Percentiles rank a stretch among this genome's conserved stretches.
Conservation (phyloP, 108 stramenopile species). For the Cyclotella atomus region DNA sequence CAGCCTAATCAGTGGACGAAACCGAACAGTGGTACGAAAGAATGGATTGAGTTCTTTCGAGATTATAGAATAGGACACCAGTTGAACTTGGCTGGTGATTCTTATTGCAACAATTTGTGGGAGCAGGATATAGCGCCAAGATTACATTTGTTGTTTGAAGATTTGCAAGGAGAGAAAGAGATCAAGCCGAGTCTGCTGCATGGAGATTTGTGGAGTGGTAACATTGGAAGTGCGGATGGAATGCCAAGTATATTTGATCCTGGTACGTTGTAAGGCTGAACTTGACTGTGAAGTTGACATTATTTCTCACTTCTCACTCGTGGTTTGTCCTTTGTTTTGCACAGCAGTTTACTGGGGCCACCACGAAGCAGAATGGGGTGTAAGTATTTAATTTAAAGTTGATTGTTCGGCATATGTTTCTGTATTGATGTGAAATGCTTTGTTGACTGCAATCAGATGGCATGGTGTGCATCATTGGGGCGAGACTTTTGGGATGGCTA, state of each 20-base stretch:
- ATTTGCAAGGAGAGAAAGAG: conserved; percentile 41
- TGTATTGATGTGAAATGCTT: neutral
- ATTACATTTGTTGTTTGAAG: conserved; percentile 50
- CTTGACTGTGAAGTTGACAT: neutral
- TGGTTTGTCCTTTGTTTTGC: neutral
- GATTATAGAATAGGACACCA: conserved; percentile 54
- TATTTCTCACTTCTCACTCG: conserved; percentile 23
- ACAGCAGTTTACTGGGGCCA: conserved; percentile 59
- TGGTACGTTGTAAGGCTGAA: neutral
- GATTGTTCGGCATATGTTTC: neutral
- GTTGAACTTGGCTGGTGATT: conserved; percentile 51
- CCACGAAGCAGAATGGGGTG: conserved; percentile 60
- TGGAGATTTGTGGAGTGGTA: conserved; percentile 66
- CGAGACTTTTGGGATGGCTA: conserved; percentile 50
- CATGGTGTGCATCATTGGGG: conserved; percentile 46
- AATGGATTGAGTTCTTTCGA: conserved; percentile 54
- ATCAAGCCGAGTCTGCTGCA: conserved; percentile 55
- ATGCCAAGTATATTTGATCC: conserved; percentile 59
- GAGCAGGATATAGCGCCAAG: conserved; percentile 40
- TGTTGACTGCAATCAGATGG: conserved; percentile 18
- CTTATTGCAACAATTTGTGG: conserved; percentile 51
- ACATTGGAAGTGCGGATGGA: conserved; percentile 59
- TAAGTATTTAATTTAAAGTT: conserved; percentile 17
- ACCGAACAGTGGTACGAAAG: conserved; percentile 50
- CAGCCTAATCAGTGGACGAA: conserved; percentile 62